Evolutionary conservation across 75 land plant genomes (phyloP), one percentile per base, ranked within the genome.

Genomic region (Picea glauca): DNA sequence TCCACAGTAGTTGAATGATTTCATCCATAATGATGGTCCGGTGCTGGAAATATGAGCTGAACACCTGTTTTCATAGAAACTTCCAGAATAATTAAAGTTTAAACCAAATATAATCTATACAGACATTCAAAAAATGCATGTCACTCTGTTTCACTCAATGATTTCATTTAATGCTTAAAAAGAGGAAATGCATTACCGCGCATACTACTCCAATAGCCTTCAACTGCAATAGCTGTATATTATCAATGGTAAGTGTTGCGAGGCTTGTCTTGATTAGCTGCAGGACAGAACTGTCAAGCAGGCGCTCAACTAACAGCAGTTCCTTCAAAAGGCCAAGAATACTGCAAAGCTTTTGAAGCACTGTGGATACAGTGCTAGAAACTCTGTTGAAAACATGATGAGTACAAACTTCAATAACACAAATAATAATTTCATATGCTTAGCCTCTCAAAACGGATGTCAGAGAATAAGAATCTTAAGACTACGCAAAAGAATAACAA

Each of bases 191-290:
- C 73, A 85, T 58, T 91, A 98, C 99, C 96, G 74, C 90, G 81
- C 91, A 86, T 23, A 87, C 84, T 66, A 98, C 87, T 58, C 90
- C 87, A 30, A 98, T 90, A 56, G 98, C 94, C 79, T 98, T 98
- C 83, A 98, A 81, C 81, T 98, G 99, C 85, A 98, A 82, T 38
- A 98, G 90, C 58, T 98, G 98, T 54, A 98, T 87, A 79, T 95
- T 98, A 21, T 98, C 99, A 40, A 91, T 94, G 72, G 89, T 66
- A 80, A 98, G 88, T 13, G 94, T 98, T 18, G 88, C 84, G 56
- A 98, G 85, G 80, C 93, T 84, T 60, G 96, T 93, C 78, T 92
- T 98, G 83, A 92, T 81, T 18, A 98, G 78, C 83, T 95, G 98
- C 4, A 98, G 78, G 79, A 98, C 88, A 78, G 92, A 90, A 83